Percentiles rank a stretch among this genome's conserved stretches.
Conservation (phyloP, 2,329 filamentous ascomycete species). For the Xylariales sp. region DNA sequence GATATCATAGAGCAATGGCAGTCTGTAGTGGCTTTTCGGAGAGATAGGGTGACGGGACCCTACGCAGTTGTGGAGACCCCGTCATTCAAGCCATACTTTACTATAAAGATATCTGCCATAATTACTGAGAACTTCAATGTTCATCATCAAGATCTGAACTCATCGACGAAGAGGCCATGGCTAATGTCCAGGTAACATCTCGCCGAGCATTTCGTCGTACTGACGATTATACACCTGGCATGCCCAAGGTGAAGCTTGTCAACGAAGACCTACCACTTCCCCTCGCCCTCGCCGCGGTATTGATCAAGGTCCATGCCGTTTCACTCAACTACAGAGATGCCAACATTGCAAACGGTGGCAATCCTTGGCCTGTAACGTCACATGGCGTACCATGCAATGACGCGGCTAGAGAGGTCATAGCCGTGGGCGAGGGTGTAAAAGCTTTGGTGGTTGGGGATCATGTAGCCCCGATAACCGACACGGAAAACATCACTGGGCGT, state of each 20-base stretch:
- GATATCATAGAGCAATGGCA: too few relatives aligned
- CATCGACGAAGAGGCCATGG: too few relatives aligned
- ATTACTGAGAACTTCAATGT: too few relatives aligned
- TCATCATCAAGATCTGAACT: too few relatives aligned
- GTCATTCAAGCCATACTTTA: too few relatives aligned
- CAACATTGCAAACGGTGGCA: slow-evolving; percentile 32
- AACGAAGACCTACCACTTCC: background rate
- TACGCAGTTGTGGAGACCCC: too few relatives aligned
- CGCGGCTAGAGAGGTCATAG: slow-evolving; percentile 35
- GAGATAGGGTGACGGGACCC: too few relatives aligned
- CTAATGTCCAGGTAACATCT: too few relatives aligned
- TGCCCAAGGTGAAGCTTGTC: slow-evolving; percentile 2
- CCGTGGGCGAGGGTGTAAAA: slow-evolving; percentile 29
- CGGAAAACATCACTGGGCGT: slow-evolving; percentile 33
- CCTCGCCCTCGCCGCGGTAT: background rate
- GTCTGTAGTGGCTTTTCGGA: too few relatives aligned
- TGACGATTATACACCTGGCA: slow-evolving; percentile 2
- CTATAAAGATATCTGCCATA: too few relatives aligned
- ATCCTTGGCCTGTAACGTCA: slow-evolving; percentile 33
- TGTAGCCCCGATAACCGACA: slow-evolving; percentile 33
- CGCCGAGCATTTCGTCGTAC: slow-evolving; percentile 1
- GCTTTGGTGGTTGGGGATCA: slow-evolving; percentile 29
- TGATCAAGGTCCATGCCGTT: slow-evolving; percentile 27
- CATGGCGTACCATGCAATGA: slow-evolving; percentile 34
- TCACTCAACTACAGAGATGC: slow-evolving; percentile 31